A percentile compares a stretch with the other conserved stretches of the same genome.
phyloP scores from a whole-genome alignment of 2,329 filamentous ascomycete genomes.

The Exophiala aquamarina region DNA sequence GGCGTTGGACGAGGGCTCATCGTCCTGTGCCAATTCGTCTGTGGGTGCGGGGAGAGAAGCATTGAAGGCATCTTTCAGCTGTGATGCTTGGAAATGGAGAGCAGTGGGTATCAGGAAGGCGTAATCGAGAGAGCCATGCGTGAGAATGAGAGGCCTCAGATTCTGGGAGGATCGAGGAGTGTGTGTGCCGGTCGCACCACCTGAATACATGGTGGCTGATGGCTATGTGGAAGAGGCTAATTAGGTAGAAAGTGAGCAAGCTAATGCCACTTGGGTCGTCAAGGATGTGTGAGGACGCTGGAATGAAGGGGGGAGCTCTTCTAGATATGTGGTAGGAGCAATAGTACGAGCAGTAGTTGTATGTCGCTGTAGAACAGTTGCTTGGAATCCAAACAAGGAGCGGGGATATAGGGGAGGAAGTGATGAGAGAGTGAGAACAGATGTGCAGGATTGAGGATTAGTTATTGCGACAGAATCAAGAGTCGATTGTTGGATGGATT shows the following conservation, averaged over 20 bases:
- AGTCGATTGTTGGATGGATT: too few species aligned
- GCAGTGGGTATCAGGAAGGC: conserved; percentile 93
- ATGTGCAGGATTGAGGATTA: too few species aligned
- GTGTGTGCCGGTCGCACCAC: conserved; percentile 79
- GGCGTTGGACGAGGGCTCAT: conserved; percentile 93
- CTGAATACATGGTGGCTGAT: conserved; percentile 28
- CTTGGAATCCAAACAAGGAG: background rate
- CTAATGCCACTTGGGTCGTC: conserved; percentile 28
- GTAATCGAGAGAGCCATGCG: conserved; percentile 93
- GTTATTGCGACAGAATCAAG: too few species aligned
- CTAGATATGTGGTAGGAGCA: background rate
- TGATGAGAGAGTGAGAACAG: too few species aligned
- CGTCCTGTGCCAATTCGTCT: conserved; percentile 95
- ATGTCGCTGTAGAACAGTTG: conserved; percentile 1
- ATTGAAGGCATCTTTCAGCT: conserved; percentile 88
- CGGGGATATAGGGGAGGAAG: background rate
- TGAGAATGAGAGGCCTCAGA: conserved; percentile 83
- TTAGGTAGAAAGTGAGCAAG: conserved; percentile 28
- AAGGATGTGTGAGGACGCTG: background rate
- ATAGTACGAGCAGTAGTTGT: too few species aligned
- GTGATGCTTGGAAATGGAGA: conserved; percentile 92
- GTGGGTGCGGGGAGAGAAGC: conserved; percentile 84
- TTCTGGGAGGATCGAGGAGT: conserved; percentile 93
- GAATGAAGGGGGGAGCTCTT: conserved; percentile 13
- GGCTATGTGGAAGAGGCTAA: background rate